Conservation (phyloP, 371 early-diverging fungal genomes). For the Actinomucor elegans region DNA sequence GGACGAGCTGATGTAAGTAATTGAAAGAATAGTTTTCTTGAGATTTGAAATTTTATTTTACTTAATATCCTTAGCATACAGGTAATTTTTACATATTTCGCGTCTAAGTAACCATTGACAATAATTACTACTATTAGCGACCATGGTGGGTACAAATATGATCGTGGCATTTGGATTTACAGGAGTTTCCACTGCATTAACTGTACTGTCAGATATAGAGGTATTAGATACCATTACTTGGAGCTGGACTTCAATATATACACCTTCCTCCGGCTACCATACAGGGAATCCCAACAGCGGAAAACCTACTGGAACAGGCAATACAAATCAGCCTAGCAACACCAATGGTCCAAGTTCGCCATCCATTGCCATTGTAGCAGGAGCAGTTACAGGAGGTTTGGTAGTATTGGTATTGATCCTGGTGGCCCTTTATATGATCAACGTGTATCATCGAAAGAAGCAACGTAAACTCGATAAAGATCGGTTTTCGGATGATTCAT, state of each 20-base stretch:
- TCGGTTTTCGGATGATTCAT: neutral
- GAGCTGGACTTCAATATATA: constrained; percentile 46
- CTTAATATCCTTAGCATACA: constrained; percentile 41
- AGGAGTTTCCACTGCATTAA: constrained; percentile 41
- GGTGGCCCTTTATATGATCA: constrained; percentile 32
- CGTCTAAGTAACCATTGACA: too few species aligned
- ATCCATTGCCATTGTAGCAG: constrained; percentile 40
- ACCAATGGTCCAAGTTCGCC: constrained; percentile 16
- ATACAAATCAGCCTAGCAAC: neutral
- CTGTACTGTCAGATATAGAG: constrained; percentile 45
- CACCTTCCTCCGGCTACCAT: constrained; percentile 21
- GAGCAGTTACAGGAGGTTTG: constrained; percentile 39
- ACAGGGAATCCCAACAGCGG: neutral
- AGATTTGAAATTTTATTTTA: constrained; percentile 2
- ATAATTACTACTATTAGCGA: too few species aligned
- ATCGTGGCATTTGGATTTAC: constrained; percentile 51
- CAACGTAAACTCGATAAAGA: neutral
- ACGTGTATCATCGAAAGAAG: constrained; percentile 20
- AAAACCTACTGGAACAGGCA: neutral
- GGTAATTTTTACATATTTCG: too few species aligned
- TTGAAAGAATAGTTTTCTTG: neutral
- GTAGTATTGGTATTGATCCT: constrained; percentile 36
- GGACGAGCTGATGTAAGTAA: constrained; percentile 49
- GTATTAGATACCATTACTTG: constrained; percentile 40
- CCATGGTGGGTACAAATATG: constrained; percentile 44